phyloP scores from a whole-genome alignment of 495 filamentous ascomycete genomes.

The Penicillium turbatum region DNA sequence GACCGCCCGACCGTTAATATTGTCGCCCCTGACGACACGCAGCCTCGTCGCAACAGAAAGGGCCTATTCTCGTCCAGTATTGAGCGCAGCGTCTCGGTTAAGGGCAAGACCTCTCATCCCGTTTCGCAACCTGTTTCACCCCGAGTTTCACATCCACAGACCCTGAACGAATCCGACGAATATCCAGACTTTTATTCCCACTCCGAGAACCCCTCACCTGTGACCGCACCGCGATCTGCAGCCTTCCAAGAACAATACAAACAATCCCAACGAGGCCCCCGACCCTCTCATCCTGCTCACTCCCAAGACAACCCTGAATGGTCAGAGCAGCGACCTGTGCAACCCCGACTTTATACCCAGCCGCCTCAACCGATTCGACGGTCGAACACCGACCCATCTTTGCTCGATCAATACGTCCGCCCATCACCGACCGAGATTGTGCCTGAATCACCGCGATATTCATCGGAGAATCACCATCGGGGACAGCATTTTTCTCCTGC shows the following conservation, averaged over 20 bases:
- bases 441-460: conserved; percentile 23
- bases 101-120: conserved; percentile 19
- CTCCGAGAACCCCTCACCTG: conserved; percentile 14
- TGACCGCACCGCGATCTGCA: conserved; percentile 2
- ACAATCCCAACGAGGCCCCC: conserved; percentile 7
- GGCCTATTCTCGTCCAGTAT: conserved; percentile 20
- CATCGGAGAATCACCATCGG: conserved; percentile 12
- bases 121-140: conserved; percentile 27
- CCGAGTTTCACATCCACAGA: conserved; percentile 8
- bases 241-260: conserved; percentile 20
- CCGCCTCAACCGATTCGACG: conserved; percentile 23
- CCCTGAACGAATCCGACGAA: conserved; percentile 28
- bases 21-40: conserved; percentile 18
- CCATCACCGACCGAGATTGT: conserved; percentile 37
- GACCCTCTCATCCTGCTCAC: conserved; percentile 12
- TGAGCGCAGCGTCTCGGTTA: conserved; percentile 22
- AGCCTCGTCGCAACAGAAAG: conserved; percentile 16
- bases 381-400: conserved; percentile 28
- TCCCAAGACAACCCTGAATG: conserved; percentile 8
- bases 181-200: background rate
- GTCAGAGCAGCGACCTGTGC: conserved; percentile 11
- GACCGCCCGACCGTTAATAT: conserved; percentile 25
- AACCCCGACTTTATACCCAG: conserved; percentile 10
- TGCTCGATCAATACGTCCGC: conserved; percentile 44
- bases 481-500: conserved; percentile 10